phyloP scores from a whole-genome alignment of 1,284 basidiomycete genomes.

The Flammula alnicola region DNA sequence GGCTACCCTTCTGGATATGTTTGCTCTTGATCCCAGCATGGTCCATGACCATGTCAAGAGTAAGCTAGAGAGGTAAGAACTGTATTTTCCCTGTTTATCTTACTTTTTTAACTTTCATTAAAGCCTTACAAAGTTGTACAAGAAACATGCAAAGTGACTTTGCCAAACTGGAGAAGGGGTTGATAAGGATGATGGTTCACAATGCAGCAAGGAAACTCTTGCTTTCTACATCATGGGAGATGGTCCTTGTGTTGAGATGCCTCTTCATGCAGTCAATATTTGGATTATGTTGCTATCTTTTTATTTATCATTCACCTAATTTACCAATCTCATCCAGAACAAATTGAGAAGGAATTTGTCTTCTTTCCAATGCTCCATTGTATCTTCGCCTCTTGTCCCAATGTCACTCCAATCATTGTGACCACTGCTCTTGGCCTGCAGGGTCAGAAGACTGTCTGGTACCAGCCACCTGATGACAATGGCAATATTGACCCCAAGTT shows the following conservation, averaged over 20 bases:
- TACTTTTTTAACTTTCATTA: neutral
- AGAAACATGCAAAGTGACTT: slow-evolving; percentile 16
- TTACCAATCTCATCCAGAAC: no score
- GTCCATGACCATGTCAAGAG: slow-evolving; percentile 20
- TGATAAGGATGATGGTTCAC: neutral
- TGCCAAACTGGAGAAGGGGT: slow-evolving; percentile 20
- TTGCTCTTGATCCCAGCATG: slow-evolving; percentile 12
- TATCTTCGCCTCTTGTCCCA: slow-evolving; percentile 17
- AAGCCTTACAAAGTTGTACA: slow-evolving; percentile 15
- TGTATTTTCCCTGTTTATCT: neutral
- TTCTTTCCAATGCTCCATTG: slow-evolving; percentile 24
- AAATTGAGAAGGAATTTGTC: slow-evolving; percentile 21
- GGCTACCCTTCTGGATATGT: slow-evolving; percentile 18
- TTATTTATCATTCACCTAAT: neutral
- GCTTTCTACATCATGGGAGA: slow-evolving; percentile 18
- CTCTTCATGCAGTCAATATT: slow-evolving; percentile 9
- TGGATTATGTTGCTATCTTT: slow-evolving; percentile 14
- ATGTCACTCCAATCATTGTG: slow-evolving; percentile 22
- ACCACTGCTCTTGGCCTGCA: slow-evolving; percentile 24
- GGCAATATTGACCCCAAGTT: slow-evolving; percentile 2
- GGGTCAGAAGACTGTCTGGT: slow-evolving; percentile 13
- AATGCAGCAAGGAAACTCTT: slow-evolving; percentile 8
- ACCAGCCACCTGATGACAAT: slow-evolving; percentile 8
- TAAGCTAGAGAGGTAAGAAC: slow-evolving; percentile 18
- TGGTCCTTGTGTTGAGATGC: slow-evolving; percentile 17